Evolutionary conservation across 805 yeast genomes (phyloP).

Genomic region (Cyberlindnera euphorbiae): DNA sequence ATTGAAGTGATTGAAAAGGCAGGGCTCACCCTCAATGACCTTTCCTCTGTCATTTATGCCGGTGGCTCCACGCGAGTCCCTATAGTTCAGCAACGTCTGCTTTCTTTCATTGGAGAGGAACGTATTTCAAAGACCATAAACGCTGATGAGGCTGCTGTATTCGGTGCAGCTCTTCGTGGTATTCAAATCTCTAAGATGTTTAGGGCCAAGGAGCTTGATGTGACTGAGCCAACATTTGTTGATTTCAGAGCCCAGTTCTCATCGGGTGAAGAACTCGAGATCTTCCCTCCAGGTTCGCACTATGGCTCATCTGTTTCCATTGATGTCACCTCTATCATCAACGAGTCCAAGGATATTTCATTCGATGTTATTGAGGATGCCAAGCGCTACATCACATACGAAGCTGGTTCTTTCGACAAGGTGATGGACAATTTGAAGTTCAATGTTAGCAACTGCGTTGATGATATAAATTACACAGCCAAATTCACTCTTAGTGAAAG

Average conservation of each 20-base stretch:
- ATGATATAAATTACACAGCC: slow-evolving; percentile 34
- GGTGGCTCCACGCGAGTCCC: slow-evolving; percentile 96
- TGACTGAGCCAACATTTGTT: slow-evolving; percentile 51
- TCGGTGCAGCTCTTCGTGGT: slow-evolving; percentile 86
- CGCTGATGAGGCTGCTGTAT: slow-evolving; percentile 91
- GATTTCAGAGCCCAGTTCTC: slow-evolving; percentile 38
- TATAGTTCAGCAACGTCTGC: slow-evolving; percentile 62
- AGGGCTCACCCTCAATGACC: slow-evolving; percentile 29
- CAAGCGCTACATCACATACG: slow-evolving; percentile 23
- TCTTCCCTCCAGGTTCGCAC: slow-evolving; percentile 46
- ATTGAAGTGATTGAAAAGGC: slow-evolving; percentile 39
- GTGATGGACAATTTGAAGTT: slow-evolving; percentile 26
- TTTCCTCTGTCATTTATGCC: slow-evolving; percentile 67
- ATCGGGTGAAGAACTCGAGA: slow-evolving; percentile 26
- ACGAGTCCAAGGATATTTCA: slow-evolving; percentile 27
- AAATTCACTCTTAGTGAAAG: slow-evolving; percentile 43
- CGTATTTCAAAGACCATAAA: slow-evolving; percentile 77
- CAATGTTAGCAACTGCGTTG: slow-evolving; percentile 34
- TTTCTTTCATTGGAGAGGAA: slow-evolving; percentile 51
- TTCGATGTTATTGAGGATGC: slow-evolving; percentile 32
- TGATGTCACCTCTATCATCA: slow-evolving; percentile 32
- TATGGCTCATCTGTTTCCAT: slow-evolving; percentile 32
- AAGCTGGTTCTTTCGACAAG: slow-evolving; percentile 10
- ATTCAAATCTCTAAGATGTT: slow-evolving; percentile 66
- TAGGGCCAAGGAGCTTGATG: slow-evolving; percentile 54